Conservation (phyloP, 2,329 filamentous ascomycete genomes). For the Fusarium dlaminii region DNA sequence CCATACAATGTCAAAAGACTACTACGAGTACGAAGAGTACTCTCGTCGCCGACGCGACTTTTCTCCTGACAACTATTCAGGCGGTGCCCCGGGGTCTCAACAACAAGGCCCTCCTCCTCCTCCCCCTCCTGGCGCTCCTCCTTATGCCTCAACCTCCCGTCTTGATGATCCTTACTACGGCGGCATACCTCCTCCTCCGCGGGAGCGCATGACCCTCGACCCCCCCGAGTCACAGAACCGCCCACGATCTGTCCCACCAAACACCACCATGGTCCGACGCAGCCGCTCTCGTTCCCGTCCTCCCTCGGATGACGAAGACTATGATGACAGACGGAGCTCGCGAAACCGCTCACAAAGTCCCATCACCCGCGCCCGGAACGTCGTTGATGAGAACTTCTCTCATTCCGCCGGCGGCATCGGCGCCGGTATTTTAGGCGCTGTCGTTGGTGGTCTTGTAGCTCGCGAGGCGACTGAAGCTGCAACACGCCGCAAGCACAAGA, state of each 20-base stretch:
- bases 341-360: conserved; percentile 47
- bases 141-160: conserved; percentile 37
- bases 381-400: conserved; percentile 59
- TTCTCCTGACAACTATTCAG: conserved; percentile 48
- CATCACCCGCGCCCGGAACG: conserved; percentile 52
- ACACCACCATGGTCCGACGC: conserved; percentile 38
- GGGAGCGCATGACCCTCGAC: conserved; percentile 45
- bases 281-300: conserved; percentile 39
- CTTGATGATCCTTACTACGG: conserved; percentile 41
- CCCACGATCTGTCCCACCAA: conserved; percentile 48
- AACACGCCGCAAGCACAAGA: conserved; percentile 44
- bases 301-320: conserved; percentile 31
- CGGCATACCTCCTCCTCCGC: conserved; percentile 25
- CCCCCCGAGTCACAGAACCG: conserved; percentile 42
- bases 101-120: conserved; percentile 29
- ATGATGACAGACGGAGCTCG: conserved; percentile 40
- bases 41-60: conserved; percentile 41
- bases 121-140: conserved; percentile 32
- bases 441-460: conserved; percentile 64
- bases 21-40: conserved; percentile 45
- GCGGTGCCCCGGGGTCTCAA: conserved; percentile 36
- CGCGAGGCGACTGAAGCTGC: conserved; percentile 57
- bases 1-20: conserved; percentile 37
- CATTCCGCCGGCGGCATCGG: conserved; percentile 60
- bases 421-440: conserved; percentile 61